Conservation (phyloP, 2,329 filamentous ascomycete species). For the Cordyceps militaris region DNA sequence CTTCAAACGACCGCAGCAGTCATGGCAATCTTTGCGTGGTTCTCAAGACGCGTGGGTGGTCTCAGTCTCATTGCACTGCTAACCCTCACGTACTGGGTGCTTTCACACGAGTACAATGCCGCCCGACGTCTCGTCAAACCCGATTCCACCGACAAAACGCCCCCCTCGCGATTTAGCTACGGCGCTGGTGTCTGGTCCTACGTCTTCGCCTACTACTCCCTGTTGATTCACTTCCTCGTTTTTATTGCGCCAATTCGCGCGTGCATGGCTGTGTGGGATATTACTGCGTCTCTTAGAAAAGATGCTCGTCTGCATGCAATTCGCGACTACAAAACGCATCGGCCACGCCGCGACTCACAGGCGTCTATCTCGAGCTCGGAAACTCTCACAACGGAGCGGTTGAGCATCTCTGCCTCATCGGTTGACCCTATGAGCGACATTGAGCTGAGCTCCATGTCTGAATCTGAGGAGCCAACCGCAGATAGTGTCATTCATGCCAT, state of each 20-base stretch:
- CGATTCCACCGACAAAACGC: constrained; percentile 15
- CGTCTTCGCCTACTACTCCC: constrained; percentile 56
- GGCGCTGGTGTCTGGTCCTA: constrained; percentile 45
- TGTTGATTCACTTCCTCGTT: constrained; percentile 58
- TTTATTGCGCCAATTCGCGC: constrained; percentile 56
- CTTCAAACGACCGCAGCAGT: too few relatives aligned
- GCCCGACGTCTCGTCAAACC: constrained; percentile 26
- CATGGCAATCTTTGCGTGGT: constrained; percentile 51
- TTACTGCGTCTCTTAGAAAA: constrained; percentile 45
- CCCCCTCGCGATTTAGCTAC: constrained; percentile 23
- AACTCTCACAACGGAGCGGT: constrained; percentile 38
- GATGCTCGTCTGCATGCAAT: constrained; percentile 38
- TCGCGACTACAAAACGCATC: constrained; percentile 39
- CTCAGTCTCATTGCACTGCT: constrained; percentile 46
- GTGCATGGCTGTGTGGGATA: constrained; percentile 53
- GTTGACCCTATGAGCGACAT: constrained; percentile 45
- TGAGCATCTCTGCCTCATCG: constrained; percentile 39
- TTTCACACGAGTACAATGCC: constrained; percentile 42
- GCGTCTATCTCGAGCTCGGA: constrained; percentile 51
- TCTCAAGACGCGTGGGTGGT: constrained; percentile 46
- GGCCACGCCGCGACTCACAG: constrained; percentile 47
- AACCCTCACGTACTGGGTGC: constrained; percentile 47
- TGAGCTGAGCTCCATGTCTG: constrained; percentile 40
- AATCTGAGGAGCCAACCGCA: constrained; percentile 35
- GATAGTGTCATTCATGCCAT: constrained; percentile 55